Base-by-base conservation (phyloP, 108 stramenopile genomes). In the Skeletonema menzelii region DNA sequence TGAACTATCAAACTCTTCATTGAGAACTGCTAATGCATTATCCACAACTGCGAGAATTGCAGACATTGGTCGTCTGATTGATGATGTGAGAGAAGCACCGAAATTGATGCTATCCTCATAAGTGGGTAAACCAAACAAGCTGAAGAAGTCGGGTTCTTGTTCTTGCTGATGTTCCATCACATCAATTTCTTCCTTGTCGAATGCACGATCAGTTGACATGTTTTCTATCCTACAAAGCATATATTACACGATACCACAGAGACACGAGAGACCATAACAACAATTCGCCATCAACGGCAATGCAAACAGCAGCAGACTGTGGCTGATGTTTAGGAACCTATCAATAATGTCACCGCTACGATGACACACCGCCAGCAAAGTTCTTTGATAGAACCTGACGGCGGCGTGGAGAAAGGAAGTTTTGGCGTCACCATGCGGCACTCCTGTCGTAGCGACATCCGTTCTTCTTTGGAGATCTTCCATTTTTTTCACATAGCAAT, bases 1-100 rank as follows among this genome's bases (percentile, higher is more conserved):
- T 10, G 49, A n/a, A 22, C 20, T 53, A 8, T 72, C 63, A 55
- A 72, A 63, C 55, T 72, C 72, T 72, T 72, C 72, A 55, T 72
- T 64, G 13, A 72, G 31, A 56, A 63, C 61, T 57, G 72, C 49
- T 26, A 72, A 38, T 30, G 72, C 72, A 19, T 49, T 72, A 49
- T 72, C 63, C 24, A 53, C 49, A 14, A 62, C 72, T 38, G 72
- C 53, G 17, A 63, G 63, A 26, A 72, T 55, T 44, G 62, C 61
- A 72, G 49, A 42, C 40, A 42, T 42, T 15, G 40, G 40, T 42
- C 40, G 40, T 42, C 40, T 42, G 0, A 42, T 42, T n/a, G 40
- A 42, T n/a, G 40, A 42, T 42, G 40, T 53, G 49, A 53, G 22
- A 2, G 49, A 53, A 24, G 49, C 22, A 22, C 49, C 49, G 24